Evolutionary conservation across 1,139 yeast species (phyloP).

Genomic region (Yamadazyma spencermartinsiae): DNA sequence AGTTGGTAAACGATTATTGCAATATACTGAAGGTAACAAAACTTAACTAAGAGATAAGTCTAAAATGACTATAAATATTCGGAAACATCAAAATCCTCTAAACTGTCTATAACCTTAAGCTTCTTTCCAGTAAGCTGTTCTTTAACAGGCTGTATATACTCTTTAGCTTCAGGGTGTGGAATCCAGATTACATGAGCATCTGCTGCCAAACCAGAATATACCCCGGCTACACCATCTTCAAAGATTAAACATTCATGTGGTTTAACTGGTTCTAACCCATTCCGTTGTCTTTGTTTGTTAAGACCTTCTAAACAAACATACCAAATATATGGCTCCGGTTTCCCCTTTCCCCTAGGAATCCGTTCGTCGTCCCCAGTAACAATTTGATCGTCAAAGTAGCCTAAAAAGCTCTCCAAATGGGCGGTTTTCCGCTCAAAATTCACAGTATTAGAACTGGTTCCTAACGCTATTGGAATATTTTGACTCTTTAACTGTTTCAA

Average conservation of each 20-base stretch:
- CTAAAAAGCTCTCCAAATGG: constrained; percentile 63
- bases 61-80: not conserved
- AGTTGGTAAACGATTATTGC: too few species aligned
- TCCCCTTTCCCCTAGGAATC: constrained; percentile 81
- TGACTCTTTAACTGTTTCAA: constrained; percentile 48
- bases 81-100: constrained; percentile 24
- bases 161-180: constrained; percentile 74
- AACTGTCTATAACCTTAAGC: constrained; percentile 44
- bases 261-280: constrained; percentile 45
- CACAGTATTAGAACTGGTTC: constrained; percentile 74
- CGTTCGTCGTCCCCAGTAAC: constrained; percentile 89
- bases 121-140: constrained; percentile 40
- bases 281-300: constrained; percentile 45
- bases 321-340: constrained; percentile 95
- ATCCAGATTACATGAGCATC: constrained; percentile 91
- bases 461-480: constrained; percentile 79
- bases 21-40: too few species aligned
- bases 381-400: constrained; percentile 62
- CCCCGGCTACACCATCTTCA: constrained; percentile 95
- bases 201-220: constrained; percentile 74
- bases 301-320: constrained; percentile 70
- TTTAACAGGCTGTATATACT: constrained; percentile 24
- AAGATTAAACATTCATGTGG: constrained; percentile 84
- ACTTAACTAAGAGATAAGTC: too few species aligned
- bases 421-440: constrained; percentile 69